These are phyloP conservation scores for Epichloe hybrida DNA, from an alignment of 2,329 filamentous ascomycete species.

Conservation along the genomic window DNA sequence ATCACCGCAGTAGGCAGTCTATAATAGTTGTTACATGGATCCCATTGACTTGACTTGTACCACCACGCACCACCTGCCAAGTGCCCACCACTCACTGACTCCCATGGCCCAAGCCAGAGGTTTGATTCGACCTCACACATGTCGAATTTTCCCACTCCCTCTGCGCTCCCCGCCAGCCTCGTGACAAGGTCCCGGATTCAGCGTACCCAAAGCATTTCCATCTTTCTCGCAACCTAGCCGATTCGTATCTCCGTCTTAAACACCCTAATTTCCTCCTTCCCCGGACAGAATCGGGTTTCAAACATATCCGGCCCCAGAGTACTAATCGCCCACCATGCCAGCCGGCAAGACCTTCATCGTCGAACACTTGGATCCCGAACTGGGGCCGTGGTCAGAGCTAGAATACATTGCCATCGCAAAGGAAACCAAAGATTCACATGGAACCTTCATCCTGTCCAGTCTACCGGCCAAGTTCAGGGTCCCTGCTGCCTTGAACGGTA, in stretches of 20 bases:
- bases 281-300: neutral
- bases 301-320: no score
- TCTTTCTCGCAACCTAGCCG: no score
- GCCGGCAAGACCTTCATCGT: slow-evolving; percentile 70
- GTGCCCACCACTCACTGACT: no score
- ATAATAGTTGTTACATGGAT: no score
- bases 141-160: neutral
- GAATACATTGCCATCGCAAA: slow-evolving; percentile 82
- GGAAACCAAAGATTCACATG: slow-evolving; percentile 56
- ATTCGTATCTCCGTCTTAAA: neutral
- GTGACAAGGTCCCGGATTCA: no score
- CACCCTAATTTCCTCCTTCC: neutral
- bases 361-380: slow-evolving; percentile 89
- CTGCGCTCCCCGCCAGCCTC: neutral
- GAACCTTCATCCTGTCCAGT: slow-evolving; percentile 70
- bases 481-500: slow-evolving; percentile 38
- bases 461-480: slow-evolving; percentile 58
- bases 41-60: no score
- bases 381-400: slow-evolving; percentile 85
- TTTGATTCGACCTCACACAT: neutral
- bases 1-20: no score
- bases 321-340: slow-evolving; percentile 19
- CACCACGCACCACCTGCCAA: no score
- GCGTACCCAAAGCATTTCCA: no score
- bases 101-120: neutral